These are phyloP conservation scores for Olyra latifolia DNA, from an alignment of 176 grass and related monocot species.

Conservation along the genomic window DNA sequence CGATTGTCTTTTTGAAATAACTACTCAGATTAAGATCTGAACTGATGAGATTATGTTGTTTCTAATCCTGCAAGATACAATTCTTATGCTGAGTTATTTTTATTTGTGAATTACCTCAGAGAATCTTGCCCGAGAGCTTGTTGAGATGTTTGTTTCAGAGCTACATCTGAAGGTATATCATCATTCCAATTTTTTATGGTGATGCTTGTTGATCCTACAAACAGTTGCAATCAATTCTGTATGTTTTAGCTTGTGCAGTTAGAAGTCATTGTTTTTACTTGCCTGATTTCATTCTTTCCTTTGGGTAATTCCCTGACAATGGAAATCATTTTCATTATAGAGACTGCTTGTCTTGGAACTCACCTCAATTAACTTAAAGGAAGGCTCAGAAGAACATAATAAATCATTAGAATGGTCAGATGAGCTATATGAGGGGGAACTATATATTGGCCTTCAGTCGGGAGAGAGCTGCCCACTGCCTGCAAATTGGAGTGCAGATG, in stretches of 20 bases:
- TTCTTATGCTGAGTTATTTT: slow-evolving; percentile 12
- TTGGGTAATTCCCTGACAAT: not conserved
- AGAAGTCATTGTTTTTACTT: not conserved
- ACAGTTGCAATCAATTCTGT: not conserved
- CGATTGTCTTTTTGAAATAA: not conserved
- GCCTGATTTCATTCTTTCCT: not conserved
- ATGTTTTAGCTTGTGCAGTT: slow-evolving; percentile 25
- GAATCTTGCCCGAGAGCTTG: slow-evolving; percentile 63
- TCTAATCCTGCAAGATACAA: not conserved
- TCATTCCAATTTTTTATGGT: not conserved
- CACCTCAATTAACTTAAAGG: slow-evolving; percentile 47
- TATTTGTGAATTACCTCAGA: slow-evolving; percentile 53
- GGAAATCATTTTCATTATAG: slow-evolving; percentile 44
- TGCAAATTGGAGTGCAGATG: slow-evolving; percentile 38
- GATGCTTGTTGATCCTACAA: slow-evolving; percentile 25
- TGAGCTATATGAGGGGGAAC: slow-evolving; percentile 76
- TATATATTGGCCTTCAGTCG: slow-evolving; percentile 47
- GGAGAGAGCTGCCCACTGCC: slow-evolving; percentile 43
- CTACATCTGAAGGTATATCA: slow-evolving; percentile 70
- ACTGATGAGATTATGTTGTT: not conserved
- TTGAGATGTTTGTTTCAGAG: slow-evolving; percentile 78
- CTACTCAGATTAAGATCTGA: not conserved
- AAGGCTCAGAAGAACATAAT: slow-evolving; percentile 34
- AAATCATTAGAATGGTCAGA: slow-evolving; percentile 42
- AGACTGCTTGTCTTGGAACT: slow-evolving; percentile 67